phyloP scores from a whole-genome alignment of 257 asterid genomes.

The Dorcoceras hygrometricum region DNA sequence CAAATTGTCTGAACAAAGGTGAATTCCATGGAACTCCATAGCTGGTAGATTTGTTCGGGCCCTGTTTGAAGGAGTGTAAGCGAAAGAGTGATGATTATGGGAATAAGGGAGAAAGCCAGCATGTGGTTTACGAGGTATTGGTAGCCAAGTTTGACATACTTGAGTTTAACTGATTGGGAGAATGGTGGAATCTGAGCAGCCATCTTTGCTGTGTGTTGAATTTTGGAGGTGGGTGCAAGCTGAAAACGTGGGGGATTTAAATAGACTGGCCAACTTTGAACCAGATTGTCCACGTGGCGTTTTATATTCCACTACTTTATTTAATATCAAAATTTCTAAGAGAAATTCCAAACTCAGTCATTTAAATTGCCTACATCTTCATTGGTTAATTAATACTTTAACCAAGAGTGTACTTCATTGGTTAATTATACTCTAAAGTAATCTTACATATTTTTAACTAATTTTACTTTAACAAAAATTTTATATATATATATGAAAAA shows the following conservation, averaged over 20 bases:
- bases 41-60: constrained; percentile 7
- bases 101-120: constrained; percentile 20
- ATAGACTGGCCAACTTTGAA: neutral
- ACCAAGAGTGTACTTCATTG: too few relatives aligned
- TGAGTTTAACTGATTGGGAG: constrained; percentile 21
- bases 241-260: neutral
- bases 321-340: too few relatives aligned
- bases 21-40: constrained; percentile 15
- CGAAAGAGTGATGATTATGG: constrained; percentile 10
- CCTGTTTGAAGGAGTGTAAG: constrained; percentile 4
- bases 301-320: neutral
- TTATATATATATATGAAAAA: too few relatives aligned
- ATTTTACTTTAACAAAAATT: too few relatives aligned
- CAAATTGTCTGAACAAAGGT: constrained; percentile 16
- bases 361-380: too few relatives aligned
- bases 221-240: neutral
- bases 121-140: constrained; percentile 26
- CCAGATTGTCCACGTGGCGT: neutral
- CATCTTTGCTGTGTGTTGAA: neutral
- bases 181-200: constrained; percentile 9
- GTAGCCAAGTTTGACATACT: constrained; percentile 27
- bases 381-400: too few relatives aligned
- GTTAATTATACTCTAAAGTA: too few relatives aligned
- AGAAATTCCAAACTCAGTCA: too few relatives aligned
- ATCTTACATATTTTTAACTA: too few relatives aligned